phyloP scores from a whole-genome alignment of 768 basidiomycete genomes.

The Kondoa subrosea region DNA sequence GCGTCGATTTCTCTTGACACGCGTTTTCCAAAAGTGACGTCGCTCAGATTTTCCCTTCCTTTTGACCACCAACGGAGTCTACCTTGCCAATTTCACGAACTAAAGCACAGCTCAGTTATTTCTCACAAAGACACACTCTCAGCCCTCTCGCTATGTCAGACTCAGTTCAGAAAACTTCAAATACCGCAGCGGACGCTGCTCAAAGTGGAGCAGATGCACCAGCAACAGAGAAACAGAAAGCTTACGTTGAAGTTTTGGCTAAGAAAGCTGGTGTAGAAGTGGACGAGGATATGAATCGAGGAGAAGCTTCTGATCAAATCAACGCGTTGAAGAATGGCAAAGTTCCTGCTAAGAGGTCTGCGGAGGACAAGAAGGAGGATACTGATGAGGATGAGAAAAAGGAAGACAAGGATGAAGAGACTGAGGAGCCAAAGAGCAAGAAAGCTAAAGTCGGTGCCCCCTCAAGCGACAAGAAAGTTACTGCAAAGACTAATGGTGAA shows the following conservation, averaged over 20 bases:
- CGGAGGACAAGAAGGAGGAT: neutral
- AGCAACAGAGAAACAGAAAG: constrained; percentile 1
- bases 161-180: neutral
- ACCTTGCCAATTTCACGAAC: too few species aligned
- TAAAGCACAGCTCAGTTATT: too few species aligned
- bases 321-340: neutral
- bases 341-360: neutral
- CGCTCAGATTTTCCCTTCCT: too few species aligned
- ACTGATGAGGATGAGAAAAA: neutral
- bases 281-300: neutral
- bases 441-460: neutral
- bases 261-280: neutral
- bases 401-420: neutral
- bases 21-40: too few species aligned
- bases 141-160: neutral
- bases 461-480: neutral
- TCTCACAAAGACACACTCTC: neutral
- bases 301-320: neutral
- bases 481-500: neutral
- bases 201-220: constrained; percentile 1
- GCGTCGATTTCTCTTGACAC: too few species aligned
- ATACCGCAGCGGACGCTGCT: neutral
- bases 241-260: neutral
- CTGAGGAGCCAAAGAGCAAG: neutral
- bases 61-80: too few species aligned